These are phyloP conservation scores for Plantago rigida DNA, from an alignment of 305 asterid species.

Conservation along the genomic window DNA sequence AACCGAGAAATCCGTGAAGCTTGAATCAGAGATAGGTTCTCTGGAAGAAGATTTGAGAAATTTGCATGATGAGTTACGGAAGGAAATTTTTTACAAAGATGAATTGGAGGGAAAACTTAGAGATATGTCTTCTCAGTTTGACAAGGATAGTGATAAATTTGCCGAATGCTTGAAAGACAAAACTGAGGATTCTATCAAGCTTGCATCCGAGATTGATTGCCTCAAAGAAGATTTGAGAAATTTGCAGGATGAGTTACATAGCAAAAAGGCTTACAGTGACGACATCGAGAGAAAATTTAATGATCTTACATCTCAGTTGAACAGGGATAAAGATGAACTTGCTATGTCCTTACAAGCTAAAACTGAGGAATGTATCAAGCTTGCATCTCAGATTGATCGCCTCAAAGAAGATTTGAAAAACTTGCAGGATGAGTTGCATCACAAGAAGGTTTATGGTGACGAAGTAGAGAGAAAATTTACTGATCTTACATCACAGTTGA, in stretches of 20 bases:
- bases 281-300: slow-evolving; percentile 45
- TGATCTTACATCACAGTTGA: slow-evolving; percentile 46
- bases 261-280: slow-evolving; percentile 39
- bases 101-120: slow-evolving; percentile 48
- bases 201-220: slow-evolving; percentile 43
- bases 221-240: slow-evolving; percentile 45
- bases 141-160: slow-evolving; percentile 51
- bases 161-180: slow-evolving; percentile 37
- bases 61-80: slow-evolving; percentile 44
- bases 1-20: slow-evolving; percentile 45
- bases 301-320: slow-evolving; percentile 45
- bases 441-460: slow-evolving; percentile 38
- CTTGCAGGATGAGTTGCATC: slow-evolving; percentile 45
- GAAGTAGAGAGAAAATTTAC: slow-evolving; percentile 46
- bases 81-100: slow-evolving; percentile 39
- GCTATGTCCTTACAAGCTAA: slow-evolving; percentile 36
- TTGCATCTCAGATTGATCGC: slow-evolving; percentile 42
- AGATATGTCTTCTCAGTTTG: slow-evolving; percentile 47
- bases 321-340: slow-evolving; percentile 52
- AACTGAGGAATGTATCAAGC: slow-evolving; percentile 46
- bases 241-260: slow-evolving; percentile 45
- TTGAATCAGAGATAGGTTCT: slow-evolving; percentile 41
- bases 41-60: slow-evolving; percentile 44
- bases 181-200: slow-evolving; percentile 47
- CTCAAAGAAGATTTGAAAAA: slow-evolving; percentile 44